These are phyloP conservation scores for Tulasnella calospora DNA, from an alignment of 768 basidiomycete species.

Conservation along the genomic window DNA sequence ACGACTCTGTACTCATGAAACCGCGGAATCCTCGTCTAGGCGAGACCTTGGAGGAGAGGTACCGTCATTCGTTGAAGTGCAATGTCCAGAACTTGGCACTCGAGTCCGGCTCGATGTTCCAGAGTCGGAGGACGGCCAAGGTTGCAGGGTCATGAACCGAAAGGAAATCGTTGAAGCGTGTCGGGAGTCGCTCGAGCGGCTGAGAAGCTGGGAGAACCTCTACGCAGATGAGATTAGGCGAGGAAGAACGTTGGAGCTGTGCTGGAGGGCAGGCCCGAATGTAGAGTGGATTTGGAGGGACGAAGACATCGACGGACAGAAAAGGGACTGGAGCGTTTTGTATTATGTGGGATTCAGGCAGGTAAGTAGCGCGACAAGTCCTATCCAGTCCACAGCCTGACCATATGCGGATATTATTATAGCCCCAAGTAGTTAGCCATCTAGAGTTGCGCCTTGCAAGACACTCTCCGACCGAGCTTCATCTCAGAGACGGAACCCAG, in stretches of 20 bases:
- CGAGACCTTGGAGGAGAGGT: constrained; percentile 65
- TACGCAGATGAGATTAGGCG: constrained; percentile 50
- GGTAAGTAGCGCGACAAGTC: constrained; percentile 43
- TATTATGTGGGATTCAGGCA: constrained; percentile 69
- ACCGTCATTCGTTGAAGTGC: constrained; percentile 63
- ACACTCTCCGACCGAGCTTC: constrained; percentile 52
- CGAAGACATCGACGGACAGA: constrained; percentile 56
- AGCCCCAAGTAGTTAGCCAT: constrained; percentile 33
- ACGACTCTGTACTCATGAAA: background rate
- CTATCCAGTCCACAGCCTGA: background rate
- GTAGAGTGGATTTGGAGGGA: constrained; percentile 85
- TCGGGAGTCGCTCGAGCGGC: constrained; percentile 49
- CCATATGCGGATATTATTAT: background rate
- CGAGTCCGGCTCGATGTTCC: constrained; percentile 70
- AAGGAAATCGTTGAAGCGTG: constrained; percentile 62
- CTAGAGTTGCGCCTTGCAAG: constrained; percentile 72
- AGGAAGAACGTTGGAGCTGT: constrained; percentile 63
- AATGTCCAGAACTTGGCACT: constrained; percentile 61
- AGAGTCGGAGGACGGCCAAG: constrained; percentile 41
- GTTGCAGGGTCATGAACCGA: constrained; percentile 52
- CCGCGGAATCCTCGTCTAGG: constrained; percentile 42
- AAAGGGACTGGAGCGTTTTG: constrained; percentile 66
- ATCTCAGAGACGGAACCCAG: constrained; percentile 44
- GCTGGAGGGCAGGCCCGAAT: constrained; percentile 67
- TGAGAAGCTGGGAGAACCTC: constrained; percentile 59